These are phyloP conservation scores for Selenicereus undatus DNA, from an alignment of 148 eudicot species.

Conservation along the genomic window DNA sequence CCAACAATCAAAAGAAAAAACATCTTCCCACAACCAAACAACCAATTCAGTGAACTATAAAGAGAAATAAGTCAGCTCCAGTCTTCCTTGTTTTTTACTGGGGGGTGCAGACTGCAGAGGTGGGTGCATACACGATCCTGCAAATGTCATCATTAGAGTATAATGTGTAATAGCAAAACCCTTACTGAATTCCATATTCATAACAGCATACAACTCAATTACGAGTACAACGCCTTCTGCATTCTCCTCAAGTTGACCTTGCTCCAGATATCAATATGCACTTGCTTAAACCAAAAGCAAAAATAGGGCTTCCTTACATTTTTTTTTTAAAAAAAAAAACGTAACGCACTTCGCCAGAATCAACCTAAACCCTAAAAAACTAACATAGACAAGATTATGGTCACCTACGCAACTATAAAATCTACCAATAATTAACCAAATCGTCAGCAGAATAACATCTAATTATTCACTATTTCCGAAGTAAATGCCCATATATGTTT, in stretches of 20 bases:
- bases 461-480: neutral
- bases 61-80: neutral
- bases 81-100: neutral
- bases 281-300: neutral
- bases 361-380: conserved; percentile 6
- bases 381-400: neutral
- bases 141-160: neutral
- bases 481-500: neutral
- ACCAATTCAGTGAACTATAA: neutral
- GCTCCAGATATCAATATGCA: conserved; percentile 6
- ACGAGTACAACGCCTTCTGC: neutral
- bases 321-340: neutral
- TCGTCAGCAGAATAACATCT: neutral
- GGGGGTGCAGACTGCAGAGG: neutral
- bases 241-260: neutral
- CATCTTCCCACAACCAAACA: neutral
- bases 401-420: neutral
- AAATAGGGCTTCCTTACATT: conserved; percentile 24
- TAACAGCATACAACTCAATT: neutral
- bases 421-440: conserved; percentile 11
- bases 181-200: neutral
- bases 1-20: neutral
- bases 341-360: neutral
- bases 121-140: neutral
- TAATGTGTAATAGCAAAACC: neutral